Base-by-base conservation (phyloP, 2,329 filamentous ascomycete genomes). In the Neoarthrinium moseri region DNA sequence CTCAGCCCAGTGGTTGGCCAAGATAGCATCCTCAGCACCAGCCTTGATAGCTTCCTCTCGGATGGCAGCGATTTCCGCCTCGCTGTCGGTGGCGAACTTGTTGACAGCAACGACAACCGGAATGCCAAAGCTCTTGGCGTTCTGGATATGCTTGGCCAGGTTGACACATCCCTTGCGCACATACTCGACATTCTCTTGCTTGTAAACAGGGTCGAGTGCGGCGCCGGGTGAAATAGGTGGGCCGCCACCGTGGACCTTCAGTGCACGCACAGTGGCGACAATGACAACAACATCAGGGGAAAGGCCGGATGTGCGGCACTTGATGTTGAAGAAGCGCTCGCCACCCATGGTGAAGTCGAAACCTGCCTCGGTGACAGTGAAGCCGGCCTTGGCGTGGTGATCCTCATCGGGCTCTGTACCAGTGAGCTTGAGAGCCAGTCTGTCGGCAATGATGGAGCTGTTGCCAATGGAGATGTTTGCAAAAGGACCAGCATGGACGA, bases 331-430 rank as follows among this genome's bases (percentile, higher is more conserved):
- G 80, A 99, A 99, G 43, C 94, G 87, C 78, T 99, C 94, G 52
- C 94, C 94, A 54, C 94, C 94, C 94, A 99, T 99, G 60, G 94
- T 97, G 73, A 99, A 99, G 70, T 99, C 94, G 68, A 99, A 99
- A 8, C 94, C 94, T 43, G 94, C 92, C 69, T 99, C 94, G 2
- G 94, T 99, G 29, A 99, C 85, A 18, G 96, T 92, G 59, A 94
- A 97, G 8, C 94, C 94, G 23, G 88, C 82, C 76, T 94, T 92
- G 56, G 84, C 75, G 41, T 83, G 75, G 61, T 91, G 81, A 58
- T 95, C 82, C 73, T 97, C 94, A 54, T 95, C 92, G 5, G 84
- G 80, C 70, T 99, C 94, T 2, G 92, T 96, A 61, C 94, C 94
- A 4, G 91, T 88, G 53, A 99, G 85, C 78, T 99, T 99, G 54